Conservation (phyloP, 805 yeast species). For the Yamadazyma sp. region DNA sequence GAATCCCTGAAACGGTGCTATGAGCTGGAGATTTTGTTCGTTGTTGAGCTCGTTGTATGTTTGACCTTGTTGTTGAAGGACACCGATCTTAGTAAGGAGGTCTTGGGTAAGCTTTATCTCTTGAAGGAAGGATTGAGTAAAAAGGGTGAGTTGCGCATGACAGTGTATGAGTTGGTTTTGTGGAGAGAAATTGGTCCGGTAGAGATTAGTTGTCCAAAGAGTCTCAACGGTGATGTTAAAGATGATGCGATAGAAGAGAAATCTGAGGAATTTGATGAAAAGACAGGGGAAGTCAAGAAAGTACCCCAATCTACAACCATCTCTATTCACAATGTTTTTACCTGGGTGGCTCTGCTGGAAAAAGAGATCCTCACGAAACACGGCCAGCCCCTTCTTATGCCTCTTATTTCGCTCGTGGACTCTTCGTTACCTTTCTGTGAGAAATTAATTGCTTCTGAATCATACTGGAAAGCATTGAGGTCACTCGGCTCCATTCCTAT, state of each 20-base stretch:
- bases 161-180: constrained; percentile 53
- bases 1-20: constrained; percentile 36
- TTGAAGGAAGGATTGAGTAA: constrained; percentile 23
- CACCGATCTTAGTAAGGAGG: constrained; percentile 19
- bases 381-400: constrained; percentile 46
- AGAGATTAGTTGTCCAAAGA: no score
- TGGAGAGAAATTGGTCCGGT: constrained; percentile 23
- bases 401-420: constrained; percentile 50
- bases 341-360: constrained; percentile 24
- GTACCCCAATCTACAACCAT: background rate
- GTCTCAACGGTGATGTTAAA: no score
- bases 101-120: constrained; percentile 11
- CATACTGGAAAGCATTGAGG: constrained; percentile 57
- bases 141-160: constrained; percentile 41
- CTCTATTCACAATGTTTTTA: background rate
- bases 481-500: constrained; percentile 45
- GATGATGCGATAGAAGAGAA: background rate
- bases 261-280: background rate
- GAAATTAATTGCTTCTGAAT: constrained; percentile 33
- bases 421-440: constrained; percentile 45
- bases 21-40: constrained; percentile 49
- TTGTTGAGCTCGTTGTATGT: constrained; percentile 45
- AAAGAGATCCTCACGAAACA: constrained; percentile 45
- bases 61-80: constrained; percentile 33
- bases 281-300: background rate